A percentile compares a stretch with the other conserved stretches of the same genome.
phyloP scores from a whole-genome alignment of 2,329 filamentous ascomycete species.

The Epichloe scottii region DNA sequence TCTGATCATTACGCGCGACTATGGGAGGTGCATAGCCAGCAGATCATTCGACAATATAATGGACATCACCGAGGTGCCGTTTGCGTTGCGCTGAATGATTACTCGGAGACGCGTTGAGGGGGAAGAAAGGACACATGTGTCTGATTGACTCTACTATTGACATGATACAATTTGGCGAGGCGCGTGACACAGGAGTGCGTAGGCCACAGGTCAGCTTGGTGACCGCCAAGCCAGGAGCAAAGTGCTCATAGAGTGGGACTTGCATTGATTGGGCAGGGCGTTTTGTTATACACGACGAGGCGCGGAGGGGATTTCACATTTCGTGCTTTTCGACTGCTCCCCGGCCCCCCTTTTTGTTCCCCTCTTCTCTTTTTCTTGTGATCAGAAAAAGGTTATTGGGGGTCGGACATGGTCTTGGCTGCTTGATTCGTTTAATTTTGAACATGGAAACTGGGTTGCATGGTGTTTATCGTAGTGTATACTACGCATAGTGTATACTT shows the following conservation, averaged over 20 bases:
- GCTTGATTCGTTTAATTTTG: not conserved
- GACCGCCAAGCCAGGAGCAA: too few species aligned
- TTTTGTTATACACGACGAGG: not conserved
- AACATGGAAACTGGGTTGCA: not conserved
- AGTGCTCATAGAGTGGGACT: too few species aligned
- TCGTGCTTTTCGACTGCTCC: not conserved
- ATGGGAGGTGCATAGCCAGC: slow-evolving; percentile 79
- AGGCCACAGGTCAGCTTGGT: too few species aligned
- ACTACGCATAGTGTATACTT: too few species aligned
- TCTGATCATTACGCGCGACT: slow-evolving; percentile 86
- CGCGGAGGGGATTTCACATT: not conserved
- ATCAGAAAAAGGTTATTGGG: not conserved
- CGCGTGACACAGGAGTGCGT: too few species aligned
- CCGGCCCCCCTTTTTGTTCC: not conserved
- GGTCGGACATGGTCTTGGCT: not conserved
- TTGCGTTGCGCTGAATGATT: slow-evolving; percentile 86
- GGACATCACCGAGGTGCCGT: slow-evolving; percentile 86
- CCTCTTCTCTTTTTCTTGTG: too few species aligned
- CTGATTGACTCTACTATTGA: too few species aligned
- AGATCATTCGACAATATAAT: slow-evolving; percentile 89
- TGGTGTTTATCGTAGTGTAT: not conserved
- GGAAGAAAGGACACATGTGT: not conserved
- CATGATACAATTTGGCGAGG: too few species aligned
- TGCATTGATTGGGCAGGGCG: not conserved
- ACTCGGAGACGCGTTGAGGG: slow-evolving; percentile 42